These are phyloP conservation scores for Penicillium robsamsonii DNA, from an alignment of 495 filamentous ascomycete species.

Conservation along the genomic window DNA sequence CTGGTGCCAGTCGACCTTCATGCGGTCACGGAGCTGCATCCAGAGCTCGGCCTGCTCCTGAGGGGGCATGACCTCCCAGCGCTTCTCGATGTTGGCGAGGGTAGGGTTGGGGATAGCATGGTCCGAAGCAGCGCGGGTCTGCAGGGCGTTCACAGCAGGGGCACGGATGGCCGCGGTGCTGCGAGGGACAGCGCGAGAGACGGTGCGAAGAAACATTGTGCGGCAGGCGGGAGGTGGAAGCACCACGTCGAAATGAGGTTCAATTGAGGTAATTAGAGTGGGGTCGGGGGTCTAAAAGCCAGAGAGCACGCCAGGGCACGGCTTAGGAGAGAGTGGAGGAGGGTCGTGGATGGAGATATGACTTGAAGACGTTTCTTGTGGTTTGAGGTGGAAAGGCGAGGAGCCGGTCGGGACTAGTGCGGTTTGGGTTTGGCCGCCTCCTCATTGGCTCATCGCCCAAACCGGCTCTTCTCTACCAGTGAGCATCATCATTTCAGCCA, in stretches of 20 bases:
- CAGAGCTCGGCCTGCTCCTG: conserved; percentile 98
- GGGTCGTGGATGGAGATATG: conserved; percentile 34
- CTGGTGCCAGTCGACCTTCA: conserved; percentile 96
- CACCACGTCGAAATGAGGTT: conserved; percentile 32
- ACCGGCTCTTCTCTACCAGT: conserved; percentile 21
- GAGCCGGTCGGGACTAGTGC: conserved; percentile 38
- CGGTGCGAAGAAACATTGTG: conserved; percentile 51
- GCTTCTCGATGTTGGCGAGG: conserved; percentile 96
- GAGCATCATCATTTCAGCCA: conserved; percentile 27
- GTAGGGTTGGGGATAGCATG: conserved; percentile 98
- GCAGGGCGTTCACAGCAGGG: conserved; percentile 46
- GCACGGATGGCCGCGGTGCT: conserved; percentile 46
- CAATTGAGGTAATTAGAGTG: conserved; percentile 28
- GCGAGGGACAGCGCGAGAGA: conserved; percentile 47
- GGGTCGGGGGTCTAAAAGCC: conserved; percentile 21
- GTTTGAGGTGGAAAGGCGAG: conserved; percentile 49
- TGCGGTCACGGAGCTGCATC: conserved; percentile 95
- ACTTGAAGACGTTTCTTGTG: conserved; percentile 41
- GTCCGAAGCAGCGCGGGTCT: conserved; percentile 64
- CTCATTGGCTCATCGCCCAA: conserved; percentile 36
- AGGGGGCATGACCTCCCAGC: conserved; percentile 95
- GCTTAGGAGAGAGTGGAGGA: conserved; percentile 38
- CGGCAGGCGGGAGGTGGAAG: conserved; percentile 35
- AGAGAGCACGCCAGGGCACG: conserved; percentile 26
- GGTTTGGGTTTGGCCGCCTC: conserved; percentile 35